A percentile compares a stretch with the other conserved stretches of the same genome.
Evolutionary conservation across 1,284 basidiomycete genomes (phyloP).

Genomic region (Pseudozyma hubeiensis): DNA sequence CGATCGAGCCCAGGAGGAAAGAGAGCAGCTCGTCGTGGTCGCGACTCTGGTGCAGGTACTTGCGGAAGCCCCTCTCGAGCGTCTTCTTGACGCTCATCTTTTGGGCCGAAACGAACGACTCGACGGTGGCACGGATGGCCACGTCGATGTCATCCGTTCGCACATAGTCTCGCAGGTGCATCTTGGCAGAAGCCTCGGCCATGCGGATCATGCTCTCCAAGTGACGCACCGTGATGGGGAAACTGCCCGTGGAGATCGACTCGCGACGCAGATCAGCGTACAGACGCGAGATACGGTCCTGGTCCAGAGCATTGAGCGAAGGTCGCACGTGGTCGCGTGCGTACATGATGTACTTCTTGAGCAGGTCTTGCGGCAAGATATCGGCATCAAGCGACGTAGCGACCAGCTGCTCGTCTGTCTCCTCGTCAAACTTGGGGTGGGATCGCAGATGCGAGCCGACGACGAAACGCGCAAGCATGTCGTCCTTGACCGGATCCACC

Average conservation of each 20-base stretch:
- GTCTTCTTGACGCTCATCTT: slow-evolving; percentile 99
- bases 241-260: slow-evolving; percentile 94
- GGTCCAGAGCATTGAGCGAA: slow-evolving; percentile 92
- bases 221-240: slow-evolving; percentile 97
- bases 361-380: slow-evolving; percentile 93
- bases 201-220: slow-evolving; percentile 99
- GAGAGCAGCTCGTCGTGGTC: slow-evolving; percentile 94
- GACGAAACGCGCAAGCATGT: slow-evolving; percentile 94
- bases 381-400: slow-evolving; percentile 87
- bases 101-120: slow-evolving; percentile 94
- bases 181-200: slow-evolving; percentile 98
- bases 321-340: slow-evolving; percentile 91
- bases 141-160: slow-evolving; percentile 95
- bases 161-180: slow-evolving; percentile 96
- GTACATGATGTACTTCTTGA: slow-evolving; percentile 99
- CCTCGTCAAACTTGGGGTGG: slow-evolving; percentile 90
- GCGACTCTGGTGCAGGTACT: slow-evolving; percentile 92
- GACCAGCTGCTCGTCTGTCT: slow-evolving; percentile 85
- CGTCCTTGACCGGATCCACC: slow-evolving; percentile 95
- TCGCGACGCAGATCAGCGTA: slow-evolving; percentile 97
- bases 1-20: slow-evolving; percentile 90
- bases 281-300: slow-evolving; percentile 92
- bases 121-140: slow-evolving; percentile 93
- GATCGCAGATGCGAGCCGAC: slow-evolving; percentile 94
- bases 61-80: slow-evolving; percentile 88